Evolutionary conservation across 495 filamentous ascomycete genomes (phyloP).

Genomic region (Podospora bellae-mahoneyi): DNA sequence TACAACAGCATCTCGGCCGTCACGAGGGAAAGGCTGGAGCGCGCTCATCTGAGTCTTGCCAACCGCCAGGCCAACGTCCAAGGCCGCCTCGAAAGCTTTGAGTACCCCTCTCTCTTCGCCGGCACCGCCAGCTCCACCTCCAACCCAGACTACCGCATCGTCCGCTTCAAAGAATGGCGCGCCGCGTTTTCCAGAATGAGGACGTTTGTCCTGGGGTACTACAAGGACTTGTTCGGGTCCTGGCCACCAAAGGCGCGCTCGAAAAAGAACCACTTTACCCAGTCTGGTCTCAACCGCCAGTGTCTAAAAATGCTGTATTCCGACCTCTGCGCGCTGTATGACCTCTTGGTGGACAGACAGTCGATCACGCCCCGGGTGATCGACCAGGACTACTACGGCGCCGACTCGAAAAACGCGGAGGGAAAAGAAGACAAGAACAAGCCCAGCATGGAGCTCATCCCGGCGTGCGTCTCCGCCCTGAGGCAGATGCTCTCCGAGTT

Average conservation of each 20-base stretch:
- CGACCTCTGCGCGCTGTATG: slow-evolving; percentile 83
- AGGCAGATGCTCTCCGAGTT: slow-evolving; percentile 79
- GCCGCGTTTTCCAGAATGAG: slow-evolving; percentile 68
- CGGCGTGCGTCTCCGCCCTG: slow-evolving; percentile 50
- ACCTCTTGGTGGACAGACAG: slow-evolving; percentile 77
- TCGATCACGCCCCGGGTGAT: slow-evolving; percentile 56
- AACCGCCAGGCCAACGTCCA: slow-evolving; percentile 64
- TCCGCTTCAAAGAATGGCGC: slow-evolving; percentile 85
- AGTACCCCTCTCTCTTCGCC: slow-evolving; percentile 88
- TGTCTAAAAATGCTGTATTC: slow-evolving; percentile 78
- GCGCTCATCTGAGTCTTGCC: slow-evolving; percentile 74
- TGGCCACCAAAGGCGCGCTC: slow-evolving; percentile 91
- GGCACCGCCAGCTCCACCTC: slow-evolving; percentile 79
- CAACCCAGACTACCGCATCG: slow-evolving; percentile 63
- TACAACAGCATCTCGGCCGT: slow-evolving; percentile 62
- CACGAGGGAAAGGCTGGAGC: slow-evolving; percentile 76
- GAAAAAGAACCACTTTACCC: slow-evolving; percentile 89
- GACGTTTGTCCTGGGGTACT: slow-evolving; percentile 69
- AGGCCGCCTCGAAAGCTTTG: slow-evolving; percentile 69
- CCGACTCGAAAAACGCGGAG: slow-evolving; percentile 9
- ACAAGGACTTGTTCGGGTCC: slow-evolving; percentile 78
- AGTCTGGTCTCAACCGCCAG: slow-evolving; percentile 77
- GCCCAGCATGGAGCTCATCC: slow-evolving; percentile 30
- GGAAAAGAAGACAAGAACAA: slow-evolving; percentile 10
- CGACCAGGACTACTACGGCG: slow-evolving; percentile 45